Percentiles rank a stretch among this genome's conserved stretches.
Evolutionary conservation across 176 grass and related monocot genomes (phyloP).

Genomic region (Hordeum marinum): DNA sequence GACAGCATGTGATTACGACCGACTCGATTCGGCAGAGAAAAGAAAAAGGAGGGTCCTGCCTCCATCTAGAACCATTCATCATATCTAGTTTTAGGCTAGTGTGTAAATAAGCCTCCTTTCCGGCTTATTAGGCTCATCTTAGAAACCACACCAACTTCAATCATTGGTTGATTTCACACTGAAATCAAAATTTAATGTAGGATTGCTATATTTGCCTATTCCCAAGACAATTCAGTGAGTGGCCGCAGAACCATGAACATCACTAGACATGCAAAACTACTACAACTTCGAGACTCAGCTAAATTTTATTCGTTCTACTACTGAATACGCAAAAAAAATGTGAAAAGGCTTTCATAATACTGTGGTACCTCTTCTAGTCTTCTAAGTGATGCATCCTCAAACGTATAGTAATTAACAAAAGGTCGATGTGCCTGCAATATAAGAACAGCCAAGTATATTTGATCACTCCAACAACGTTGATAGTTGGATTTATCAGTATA

Average conservation of each 20-base stretch:
- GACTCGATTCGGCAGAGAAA: not conserved
- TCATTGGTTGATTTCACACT: too few relatives aligned
- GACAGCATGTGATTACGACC: not conserved
- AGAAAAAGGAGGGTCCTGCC: not conserved
- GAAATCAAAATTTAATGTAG: too few relatives aligned
- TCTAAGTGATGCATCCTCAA: slow-evolving; percentile 52
- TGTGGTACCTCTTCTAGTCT: slow-evolving; percentile 67
- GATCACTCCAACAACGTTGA: not conserved
- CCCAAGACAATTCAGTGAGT: not conserved
- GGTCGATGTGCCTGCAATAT: slow-evolving; percentile 61
- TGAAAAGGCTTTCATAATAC: not conserved
- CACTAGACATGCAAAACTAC: not conserved
- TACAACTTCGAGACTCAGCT: not conserved
- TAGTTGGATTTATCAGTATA: not conserved
- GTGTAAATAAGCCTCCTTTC: too few relatives aligned
- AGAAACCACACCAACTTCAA: too few relatives aligned
- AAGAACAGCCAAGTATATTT: not conserved
- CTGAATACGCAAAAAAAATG: not conserved
- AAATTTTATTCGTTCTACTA: not conserved
- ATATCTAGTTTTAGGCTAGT: not conserved
- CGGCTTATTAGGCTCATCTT: too few relatives aligned
- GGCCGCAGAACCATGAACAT: not conserved
- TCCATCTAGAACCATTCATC: not conserved
- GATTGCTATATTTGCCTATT: too few relatives aligned
- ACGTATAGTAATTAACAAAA: slow-evolving; percentile 88